Evolutionary conservation across 768 basidiomycete species (phyloP), one percentile per base, ranked within the genome.

Genomic region (Auriscalpium orientale): DNA sequence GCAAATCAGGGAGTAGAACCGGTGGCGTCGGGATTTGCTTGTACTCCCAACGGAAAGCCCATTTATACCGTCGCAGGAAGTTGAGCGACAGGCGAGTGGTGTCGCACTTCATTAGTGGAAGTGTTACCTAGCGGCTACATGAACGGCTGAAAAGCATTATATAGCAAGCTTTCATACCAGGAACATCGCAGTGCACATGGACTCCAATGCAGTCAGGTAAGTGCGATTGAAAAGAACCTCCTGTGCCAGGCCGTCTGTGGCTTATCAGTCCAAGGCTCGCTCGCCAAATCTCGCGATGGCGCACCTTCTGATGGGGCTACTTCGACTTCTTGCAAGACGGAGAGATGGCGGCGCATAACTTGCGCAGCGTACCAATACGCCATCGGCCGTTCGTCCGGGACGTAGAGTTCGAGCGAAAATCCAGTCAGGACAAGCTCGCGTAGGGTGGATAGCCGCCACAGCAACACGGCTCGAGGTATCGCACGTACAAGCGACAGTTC

Each of bases 361-460:
- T 77, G 75, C 3, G 77, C 66, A 6, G 74, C 71, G 63, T 88
- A 88, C 85, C 88, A 91, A 68, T 91, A 91, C 2, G 89, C 85
- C 58, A 89, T 81, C 0, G 85, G 73, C 36, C 73, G 79, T 64
- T 93, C 91, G 45, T 86, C 79, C 1, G 75, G 67, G 20, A 80
- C 74, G 62, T 91, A 89, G 8, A 93, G 67, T 46, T 88, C 85
- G 20, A 91, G 68, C 66, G 91, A 88, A 58, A 89, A 87, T 2
- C 87, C 91, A 1, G 88, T 84, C 46, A 85, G 72, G 5, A 91
- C 68, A 13, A 93, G 74, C 60, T 92, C 88, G 40, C 81, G 78
- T 3, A 88, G 74, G 10, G 77, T 69, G 5, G 78, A 71, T 16
- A 89, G 67, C 46, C 88, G 78, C 76, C 82, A 83, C n/a, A 79